Percentiles rank a stretch among this genome's conserved stretches.
phyloP scores from a whole-genome alignment of 2,329 filamentous ascomycete genomes.

The Penicillium thymicola region DNA sequence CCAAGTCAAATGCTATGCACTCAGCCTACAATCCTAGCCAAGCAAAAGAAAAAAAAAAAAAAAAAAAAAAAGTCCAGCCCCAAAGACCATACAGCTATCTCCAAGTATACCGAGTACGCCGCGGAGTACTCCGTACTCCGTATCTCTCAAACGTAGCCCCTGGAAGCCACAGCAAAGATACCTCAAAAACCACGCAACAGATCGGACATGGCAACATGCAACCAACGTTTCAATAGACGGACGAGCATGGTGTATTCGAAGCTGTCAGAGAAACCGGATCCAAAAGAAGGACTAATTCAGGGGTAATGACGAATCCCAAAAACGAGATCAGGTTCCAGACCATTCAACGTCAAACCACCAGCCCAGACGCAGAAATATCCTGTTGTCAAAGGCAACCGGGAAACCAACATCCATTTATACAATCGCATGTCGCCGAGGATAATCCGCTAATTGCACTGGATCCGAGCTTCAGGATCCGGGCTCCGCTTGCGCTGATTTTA shows the following conservation, averaged over 20 bases:
- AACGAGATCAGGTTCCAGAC: slow-evolving; percentile 2
- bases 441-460: slow-evolving; percentile 3
- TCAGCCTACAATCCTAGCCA: not conserved
- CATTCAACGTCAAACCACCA: not conserved
- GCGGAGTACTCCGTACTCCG: not conserved
- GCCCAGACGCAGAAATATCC: slow-evolving; percentile 1
- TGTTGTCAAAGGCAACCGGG: slow-evolving; percentile 14
- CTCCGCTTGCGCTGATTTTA: not conserved
- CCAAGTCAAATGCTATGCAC: not conserved
- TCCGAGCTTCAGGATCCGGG: slow-evolving; percentile 4
- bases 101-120: not conserved
- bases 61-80: not conserved
- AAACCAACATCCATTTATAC: slow-evolving; percentile 4
- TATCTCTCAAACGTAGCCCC: not conserved
- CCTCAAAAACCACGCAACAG: not conserved
- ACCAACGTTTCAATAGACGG: not conserved
- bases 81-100: not conserved
- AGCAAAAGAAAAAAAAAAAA: not conserved
- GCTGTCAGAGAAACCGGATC: slow-evolving; percentile 1
- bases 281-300: slow-evolving; percentile 5
- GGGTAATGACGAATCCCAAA: slow-evolving; percentile 11
- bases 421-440: not conserved
- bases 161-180: slow-evolving; percentile 1
- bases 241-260: slow-evolving; percentile 1
- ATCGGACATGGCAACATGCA: not conserved